Base-by-base conservation (phyloP, 768 basidiomycete genomes). In the Auriscalpium vulgare region DNA sequence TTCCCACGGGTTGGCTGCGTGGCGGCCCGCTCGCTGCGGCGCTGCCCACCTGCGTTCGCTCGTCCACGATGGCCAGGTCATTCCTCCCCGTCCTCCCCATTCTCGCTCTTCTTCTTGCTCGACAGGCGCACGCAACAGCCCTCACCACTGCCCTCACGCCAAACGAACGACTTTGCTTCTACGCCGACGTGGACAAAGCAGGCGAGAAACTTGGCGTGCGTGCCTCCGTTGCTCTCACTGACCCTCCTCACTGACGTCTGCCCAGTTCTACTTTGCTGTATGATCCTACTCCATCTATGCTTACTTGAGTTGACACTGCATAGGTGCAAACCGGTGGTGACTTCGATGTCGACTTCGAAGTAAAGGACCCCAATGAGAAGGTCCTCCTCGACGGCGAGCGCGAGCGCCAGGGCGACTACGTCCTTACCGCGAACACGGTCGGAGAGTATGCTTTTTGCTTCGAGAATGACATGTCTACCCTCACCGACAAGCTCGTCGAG, bases 401-500 rank as follows among this genome's bases (percentile, higher is more conserved):
- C 29, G 95, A 98, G 66, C 85, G 91, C 36, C 93, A 97, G 62
- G 97, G 97, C 37, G 97, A 99, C 82, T 98, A 88, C 65, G 91
- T 99, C 54, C 80, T 98, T 59, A 98, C 97, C 4, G 97, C 93
- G 17, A 95, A 97, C 72, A 81, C 81, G 17, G 79, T 86, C 68
- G 91, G 91, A 63, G 91, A 93, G 79, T 93, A 92, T 67, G 69
- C 95, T 6, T 98, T 99, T 76, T 98, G 95, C 75, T 97, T 98
- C 69, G 90, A 93, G 68, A 99, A 99, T 69, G 95, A 97, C 75
- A 95, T 95, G 79, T 90, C 88, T 23, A 91, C 91, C 4, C 78
- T 97, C 62, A 88, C 91, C 11, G 91, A 93, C 73, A 98, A 98
- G 71, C 81, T 98, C 48, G 81, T 99, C 65, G 91, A 93, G 72